These are phyloP conservation scores for Boletus sensibilis DNA, from an alignment of 768 basidiomycete genomes.

Conservation along the genomic window DNA sequence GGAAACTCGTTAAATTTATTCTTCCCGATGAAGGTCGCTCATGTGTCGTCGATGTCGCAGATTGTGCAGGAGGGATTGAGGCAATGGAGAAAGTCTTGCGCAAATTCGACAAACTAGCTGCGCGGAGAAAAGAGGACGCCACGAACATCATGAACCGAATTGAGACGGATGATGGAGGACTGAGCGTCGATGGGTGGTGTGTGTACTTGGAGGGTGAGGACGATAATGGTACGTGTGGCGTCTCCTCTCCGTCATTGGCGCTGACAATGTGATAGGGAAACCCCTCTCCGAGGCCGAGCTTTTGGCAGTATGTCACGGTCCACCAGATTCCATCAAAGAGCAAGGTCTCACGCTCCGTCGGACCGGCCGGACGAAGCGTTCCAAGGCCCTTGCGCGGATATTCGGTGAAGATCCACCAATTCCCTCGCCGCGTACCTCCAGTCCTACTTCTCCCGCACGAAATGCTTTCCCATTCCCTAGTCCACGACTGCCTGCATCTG, in stretches of 20 bases:
- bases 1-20: slow-evolving; percentile 85
- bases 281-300: slow-evolving; percentile 81
- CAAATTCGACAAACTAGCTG: slow-evolving; percentile 74
- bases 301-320: slow-evolving; percentile 77
- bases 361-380: slow-evolving; percentile 40
- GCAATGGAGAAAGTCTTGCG: slow-evolving; percentile 85
- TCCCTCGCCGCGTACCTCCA: slow-evolving; percentile 23
- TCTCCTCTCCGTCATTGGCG: not conserved
- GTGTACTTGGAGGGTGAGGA: slow-evolving; percentile 68
- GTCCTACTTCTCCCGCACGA: slow-evolving; percentile 36
- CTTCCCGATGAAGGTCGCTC: slow-evolving; percentile 80
- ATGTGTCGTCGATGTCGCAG: slow-evolving; percentile 75
- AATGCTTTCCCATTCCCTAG: slow-evolving; percentile 11
- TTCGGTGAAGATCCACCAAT: slow-evolving; percentile 46
- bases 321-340: slow-evolving; percentile 76
- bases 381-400: slow-evolving; percentile 44
- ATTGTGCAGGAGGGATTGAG: slow-evolving; percentile 80
- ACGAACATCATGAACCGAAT: slow-evolving; percentile 50
- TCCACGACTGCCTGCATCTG: slow-evolving; percentile 14
- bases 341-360: slow-evolving; percentile 74
- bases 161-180: slow-evolving; percentile 70
- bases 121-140: slow-evolving; percentile 42
- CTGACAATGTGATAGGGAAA: slow-evolving; percentile 45
- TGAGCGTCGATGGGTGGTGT: slow-evolving; percentile 88
- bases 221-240: slow-evolving; percentile 44